Base-by-base conservation (phyloP, 495 filamentous ascomycete species). In the Xylaria acuta region DNA sequence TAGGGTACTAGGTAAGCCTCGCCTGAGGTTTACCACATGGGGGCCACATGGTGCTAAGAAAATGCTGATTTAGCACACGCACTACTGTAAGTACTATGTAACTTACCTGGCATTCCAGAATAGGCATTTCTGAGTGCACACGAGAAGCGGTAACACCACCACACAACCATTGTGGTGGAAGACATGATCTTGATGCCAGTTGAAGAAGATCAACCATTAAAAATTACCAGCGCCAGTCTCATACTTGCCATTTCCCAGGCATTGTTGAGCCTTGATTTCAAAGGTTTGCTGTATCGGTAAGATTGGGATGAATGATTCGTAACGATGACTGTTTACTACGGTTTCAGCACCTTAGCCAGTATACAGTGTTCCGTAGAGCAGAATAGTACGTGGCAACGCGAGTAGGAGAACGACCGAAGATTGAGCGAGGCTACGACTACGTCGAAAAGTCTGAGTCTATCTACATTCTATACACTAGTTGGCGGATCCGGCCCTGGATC, bases 401-500 rank as follows among this genome's bases (percentile, higher is more conserved):
- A 38, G 58, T 11, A 60, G 34, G 32, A 38, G 34, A 60, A 60
- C 32, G 32, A 60, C 58, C 58, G 58, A 60, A 36, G 54, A 59
- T 59, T 59, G 54, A 59, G 54, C 54, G 54, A 36, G 30, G n/a
- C 30, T 8, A 59, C 2, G 20, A 25, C 49, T n/a, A 53, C 5
- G 8, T 25, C n/a, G 22, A 27, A 54, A 27, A 54, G 9, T 12
- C 22, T 3, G 27, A 56, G 53, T 56, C 25, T 6, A 18, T 32
- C 14, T 18, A 51, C 11, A 16, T 56, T 12, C 4, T n/a, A 32
- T 7, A 56, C 32, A 14, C 16, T 32, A 56, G 27, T 30, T 32
- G 14, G 27, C 53, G 53, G 53, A 3, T 18, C 53, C 47, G 20
- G n/a, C 20, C 47, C 11, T 56, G 9, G 12, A 16, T 32, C 53